Percentiles rank a stretch among this genome's conserved stretches.
phyloP scores from a whole-genome alignment of 768 basidiomycete genomes.

The Suillus brevipes region DNA sequence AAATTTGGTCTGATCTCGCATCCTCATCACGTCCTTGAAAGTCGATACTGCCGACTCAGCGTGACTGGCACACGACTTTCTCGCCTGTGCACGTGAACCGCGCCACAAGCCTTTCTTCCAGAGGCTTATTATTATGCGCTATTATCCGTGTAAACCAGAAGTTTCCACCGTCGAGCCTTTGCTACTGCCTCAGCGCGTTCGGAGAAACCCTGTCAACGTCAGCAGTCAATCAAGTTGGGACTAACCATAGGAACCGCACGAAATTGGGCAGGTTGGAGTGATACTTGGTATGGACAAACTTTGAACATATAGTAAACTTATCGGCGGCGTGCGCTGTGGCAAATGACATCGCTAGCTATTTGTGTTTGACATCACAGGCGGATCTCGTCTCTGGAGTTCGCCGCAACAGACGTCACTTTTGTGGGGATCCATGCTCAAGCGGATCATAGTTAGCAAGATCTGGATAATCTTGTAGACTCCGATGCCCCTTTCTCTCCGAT shows the following conservation, averaged over 20 bases:
- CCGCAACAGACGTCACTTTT: not conserved
- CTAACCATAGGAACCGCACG: not conserved
- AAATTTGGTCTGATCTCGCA: too few species aligned
- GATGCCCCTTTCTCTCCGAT: not conserved
- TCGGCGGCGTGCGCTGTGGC: not conserved
- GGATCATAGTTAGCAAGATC: not conserved
- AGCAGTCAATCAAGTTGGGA: not conserved
- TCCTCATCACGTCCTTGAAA: too few species aligned
- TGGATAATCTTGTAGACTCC: not conserved
- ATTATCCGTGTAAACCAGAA: not conserved
- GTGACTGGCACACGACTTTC: not conserved
- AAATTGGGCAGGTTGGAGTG: not conserved
- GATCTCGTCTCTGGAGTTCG: not conserved
- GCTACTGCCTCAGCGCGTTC: not conserved
- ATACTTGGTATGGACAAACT: not conserved
- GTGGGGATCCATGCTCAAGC: not conserved
- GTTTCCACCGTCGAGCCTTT: not conserved
- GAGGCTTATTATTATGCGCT: not conserved
- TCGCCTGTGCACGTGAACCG: not conserved
- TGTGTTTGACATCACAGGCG: not conserved
- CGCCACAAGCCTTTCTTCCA: not conserved
- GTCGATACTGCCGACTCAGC: too few species aligned
- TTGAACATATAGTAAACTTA: not conserved
- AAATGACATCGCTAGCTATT: not conserved
- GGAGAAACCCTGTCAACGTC: not conserved